Conservation (phyloP, 257 asterid genomes). For the Capsicum pubescens region DNA sequence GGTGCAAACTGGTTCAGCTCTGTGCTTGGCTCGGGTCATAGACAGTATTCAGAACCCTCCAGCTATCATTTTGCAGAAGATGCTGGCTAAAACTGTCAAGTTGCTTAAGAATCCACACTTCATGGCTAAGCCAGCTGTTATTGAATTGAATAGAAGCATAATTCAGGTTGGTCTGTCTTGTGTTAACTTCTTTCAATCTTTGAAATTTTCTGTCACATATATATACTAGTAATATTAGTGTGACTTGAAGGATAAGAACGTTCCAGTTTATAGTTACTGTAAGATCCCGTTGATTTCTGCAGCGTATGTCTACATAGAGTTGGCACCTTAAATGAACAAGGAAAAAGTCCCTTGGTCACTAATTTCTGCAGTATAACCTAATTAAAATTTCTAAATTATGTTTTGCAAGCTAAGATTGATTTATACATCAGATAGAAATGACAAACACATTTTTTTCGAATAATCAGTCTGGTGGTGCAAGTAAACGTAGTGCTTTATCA, state of each 20-base stretch:
- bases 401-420: not conserved
- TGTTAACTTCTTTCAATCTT: not conserved
- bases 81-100: constrained; percentile 77
- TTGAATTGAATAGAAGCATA: constrained; percentile 90
- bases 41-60: constrained; percentile 84
- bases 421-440: not conserved
- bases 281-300: constrained; percentile 2
- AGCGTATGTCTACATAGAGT: not conserved
- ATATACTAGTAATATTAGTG: not conserved
- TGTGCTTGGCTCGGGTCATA: constrained; percentile 83
- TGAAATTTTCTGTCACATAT: not conserved
- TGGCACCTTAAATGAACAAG: not conserved
- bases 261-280: not conserved
- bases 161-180: constrained; percentile 60
- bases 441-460: constrained; percentile 35
- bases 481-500: constrained; percentile 58
- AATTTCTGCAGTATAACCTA: constrained; percentile 3
- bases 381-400: not conserved
- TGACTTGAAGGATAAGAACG: not conserved
- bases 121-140: constrained; percentile 93
- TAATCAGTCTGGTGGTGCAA: constrained; percentile 91
- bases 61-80: constrained; percentile 76
- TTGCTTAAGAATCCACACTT: constrained; percentile 89
- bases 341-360: not conserved
- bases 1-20: constrained; percentile 81